Conservation (phyloP, 73 alveolate species). For the Symbiodinium natans region DNA sequence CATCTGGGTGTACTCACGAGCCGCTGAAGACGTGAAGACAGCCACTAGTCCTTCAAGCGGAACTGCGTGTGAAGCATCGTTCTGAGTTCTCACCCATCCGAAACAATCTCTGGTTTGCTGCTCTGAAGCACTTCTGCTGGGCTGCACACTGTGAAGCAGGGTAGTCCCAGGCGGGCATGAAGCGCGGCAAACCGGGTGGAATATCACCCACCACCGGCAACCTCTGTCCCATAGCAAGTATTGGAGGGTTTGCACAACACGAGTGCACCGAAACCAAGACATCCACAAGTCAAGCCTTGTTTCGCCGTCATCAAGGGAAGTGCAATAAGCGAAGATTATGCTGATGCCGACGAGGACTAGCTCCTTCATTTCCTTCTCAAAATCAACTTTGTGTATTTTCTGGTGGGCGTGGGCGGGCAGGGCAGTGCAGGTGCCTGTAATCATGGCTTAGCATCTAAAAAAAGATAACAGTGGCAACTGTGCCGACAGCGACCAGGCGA, state of each 20-base stretch:
- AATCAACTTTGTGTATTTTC: not conserved
- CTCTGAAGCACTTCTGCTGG: not conserved
- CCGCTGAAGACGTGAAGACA: not conserved
- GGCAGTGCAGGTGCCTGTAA: not conserved
- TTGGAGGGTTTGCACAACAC: not conserved
- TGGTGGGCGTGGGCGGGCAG: not conserved
- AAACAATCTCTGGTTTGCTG: not conserved
- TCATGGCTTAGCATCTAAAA: not conserved
- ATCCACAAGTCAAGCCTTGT: not conserved
- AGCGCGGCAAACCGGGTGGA: conserved; percentile 64
- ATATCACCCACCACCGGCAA: conserved; percentile 79
- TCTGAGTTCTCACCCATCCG: not conserved
- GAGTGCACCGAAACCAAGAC: not conserved
- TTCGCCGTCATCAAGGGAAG: conserved; percentile 20
- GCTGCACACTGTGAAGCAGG: conserved; percentile 22
- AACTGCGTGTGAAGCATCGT: conserved; percentile 78
- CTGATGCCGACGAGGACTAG: conserved; percentile 74
- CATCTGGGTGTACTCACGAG: no score
- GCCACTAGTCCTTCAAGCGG: conserved; percentile 46
- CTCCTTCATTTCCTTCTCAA: conserved; percentile 61
- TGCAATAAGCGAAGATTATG: conserved; percentile 63
- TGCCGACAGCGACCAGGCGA: not conserved
- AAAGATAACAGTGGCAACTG: no score
- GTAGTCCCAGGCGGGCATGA: conserved; percentile 90
- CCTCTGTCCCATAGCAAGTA: not conserved